phyloP scores from a whole-genome alignment of 345 rosid species.

The Populus deltoides region DNA sequence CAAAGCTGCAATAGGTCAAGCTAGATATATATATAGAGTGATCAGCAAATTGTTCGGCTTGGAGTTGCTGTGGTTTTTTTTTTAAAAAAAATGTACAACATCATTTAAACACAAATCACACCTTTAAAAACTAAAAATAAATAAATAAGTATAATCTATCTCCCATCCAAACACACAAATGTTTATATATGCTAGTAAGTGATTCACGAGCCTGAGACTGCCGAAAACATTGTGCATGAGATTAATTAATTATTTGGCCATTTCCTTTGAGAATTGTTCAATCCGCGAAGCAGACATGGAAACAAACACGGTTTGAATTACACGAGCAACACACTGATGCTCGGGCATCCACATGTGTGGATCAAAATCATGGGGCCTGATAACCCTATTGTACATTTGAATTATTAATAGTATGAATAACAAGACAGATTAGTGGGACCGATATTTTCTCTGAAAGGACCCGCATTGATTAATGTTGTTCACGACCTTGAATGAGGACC shows the following conservation, averaged over 20 bases:
- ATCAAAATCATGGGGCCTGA: neutral
- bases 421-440: neutral
- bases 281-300: neutral
- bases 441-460: neutral
- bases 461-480: neutral
- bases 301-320: neutral
- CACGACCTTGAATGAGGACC: neutral
- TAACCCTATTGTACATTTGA: neutral
- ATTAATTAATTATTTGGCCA: neutral
- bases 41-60: too few species aligned
- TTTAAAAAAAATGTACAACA: too few species aligned
- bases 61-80: too few species aligned
- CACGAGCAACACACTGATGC: neutral
- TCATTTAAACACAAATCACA: too few species aligned
- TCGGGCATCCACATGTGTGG: neutral
- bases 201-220: neutral
- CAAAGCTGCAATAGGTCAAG: neutral
- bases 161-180: too few species aligned
- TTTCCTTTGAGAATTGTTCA: neutral
- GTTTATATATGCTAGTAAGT: neutral
- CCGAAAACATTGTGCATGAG: neutral
- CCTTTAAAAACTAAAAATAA: too few species aligned
- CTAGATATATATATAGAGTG: neutral
- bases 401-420: too few species aligned
- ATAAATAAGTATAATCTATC: too few species aligned